Base-by-base conservation (phyloP, 805 yeast genomes). In the Limtongozyma cylindracea region DNA sequence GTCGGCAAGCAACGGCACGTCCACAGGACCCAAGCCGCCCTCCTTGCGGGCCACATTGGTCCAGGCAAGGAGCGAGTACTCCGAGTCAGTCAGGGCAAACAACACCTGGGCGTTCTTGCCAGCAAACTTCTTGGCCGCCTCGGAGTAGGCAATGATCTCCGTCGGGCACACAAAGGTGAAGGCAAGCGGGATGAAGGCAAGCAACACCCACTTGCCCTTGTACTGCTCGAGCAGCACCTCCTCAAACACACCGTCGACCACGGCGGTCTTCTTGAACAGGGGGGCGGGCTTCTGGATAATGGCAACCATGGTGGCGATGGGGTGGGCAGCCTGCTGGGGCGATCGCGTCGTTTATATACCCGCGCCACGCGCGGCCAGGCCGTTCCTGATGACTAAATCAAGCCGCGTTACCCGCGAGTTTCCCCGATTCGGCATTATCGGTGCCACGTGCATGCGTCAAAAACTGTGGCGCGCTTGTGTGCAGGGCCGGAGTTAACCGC, bases 91-190 rank as follows among this genome's bases (percentile, higher is more conserved):
- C 29, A 96, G 84, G 36, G 96, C 95, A 38, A 88, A 80, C 44
- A 88, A 65, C 23, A 88, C 69, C 58, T 78, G 76, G 35, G 78
- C 67, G 42, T 69, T 84, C 47, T 77, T 71, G 35, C 64, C 91
- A 38, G 72, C 50, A 56, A 88, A 88, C 62, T 71, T 69, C 61
- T 69, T 66, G 39, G 66, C 74, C 37, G 95, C 94, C 39, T 84
- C 93, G 31, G 94, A 76, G 72, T 80, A 88, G 38, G 96, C 96
- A 53, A 88, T 70, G 61, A 88, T 82, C 63, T 88, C 96, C 37
- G 98, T 88, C 53, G 99, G 98, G 60, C 98, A 88, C 32, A 88
- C 96, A 39, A 88, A 88, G 29, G 99, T 88, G 82, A 88, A 88
- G 23, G 98, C 98, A 65, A 84, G 60, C 53, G 98, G 99, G 49